phyloP scores from a whole-genome alignment of 2,329 filamentous ascomycete genomes.

The Arthrobotrys musiformis region DNA sequence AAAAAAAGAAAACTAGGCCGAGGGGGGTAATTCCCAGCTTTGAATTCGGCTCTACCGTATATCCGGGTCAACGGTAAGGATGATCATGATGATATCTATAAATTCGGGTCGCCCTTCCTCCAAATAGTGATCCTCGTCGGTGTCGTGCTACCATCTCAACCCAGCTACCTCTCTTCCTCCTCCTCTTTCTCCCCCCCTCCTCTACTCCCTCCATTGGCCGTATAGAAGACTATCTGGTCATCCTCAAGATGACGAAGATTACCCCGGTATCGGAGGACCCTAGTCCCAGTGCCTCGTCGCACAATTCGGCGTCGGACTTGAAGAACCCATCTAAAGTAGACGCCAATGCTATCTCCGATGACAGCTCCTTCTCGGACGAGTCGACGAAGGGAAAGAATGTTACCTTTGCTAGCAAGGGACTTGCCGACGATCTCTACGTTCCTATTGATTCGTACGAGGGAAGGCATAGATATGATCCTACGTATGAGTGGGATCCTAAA shows the following conservation, averaged over 20 bases:
- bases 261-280: conserved; percentile 22
- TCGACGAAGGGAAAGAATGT: conserved; percentile 13
- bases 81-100: conserved; percentile 22
- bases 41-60: background rate
- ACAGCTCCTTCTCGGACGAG: conserved; percentile 33
- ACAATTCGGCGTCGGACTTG: conserved; percentile 17
- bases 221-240: background rate
- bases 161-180: background rate
- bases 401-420: conserved; percentile 61
- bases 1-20: background rate
- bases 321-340: conserved; percentile 29
- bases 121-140: conserved; percentile 10
- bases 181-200: background rate
- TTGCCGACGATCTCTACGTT: conserved; percentile 63
- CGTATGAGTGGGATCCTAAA: conserved; percentile 68
- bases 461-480: conserved; percentile 70
- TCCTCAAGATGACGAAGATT: conserved; percentile 29
- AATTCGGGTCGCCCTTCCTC: conserved; percentile 26
- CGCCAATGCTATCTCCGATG: conserved; percentile 11
- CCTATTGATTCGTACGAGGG: conserved; percentile 71
- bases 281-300: background rate
- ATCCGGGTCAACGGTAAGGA: background rate
- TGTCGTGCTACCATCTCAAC: background rate
- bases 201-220: background rate
- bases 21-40: background rate